Evolutionary conservation across 768 basidiomycete species (phyloP).

Genomic region (Strobilomyces confusus): DNA sequence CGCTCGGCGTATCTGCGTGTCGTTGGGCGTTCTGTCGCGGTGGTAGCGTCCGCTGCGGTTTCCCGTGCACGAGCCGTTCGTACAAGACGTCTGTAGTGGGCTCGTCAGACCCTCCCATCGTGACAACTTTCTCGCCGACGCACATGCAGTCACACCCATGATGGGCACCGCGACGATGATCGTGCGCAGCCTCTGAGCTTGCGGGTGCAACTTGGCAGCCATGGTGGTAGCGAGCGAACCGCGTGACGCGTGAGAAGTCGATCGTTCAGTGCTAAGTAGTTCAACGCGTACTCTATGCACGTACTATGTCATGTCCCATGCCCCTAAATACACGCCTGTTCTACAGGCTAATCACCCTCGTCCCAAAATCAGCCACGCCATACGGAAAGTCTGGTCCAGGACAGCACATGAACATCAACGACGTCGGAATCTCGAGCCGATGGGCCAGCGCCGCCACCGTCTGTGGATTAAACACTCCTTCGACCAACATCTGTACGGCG

Average conservation of each 20-base stretch:
- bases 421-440: constrained; percentile 45
- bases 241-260: neutral
- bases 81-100: constrained; percentile 55
- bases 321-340: no score
- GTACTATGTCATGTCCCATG: no score
- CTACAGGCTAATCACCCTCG: constrained; percentile 41
- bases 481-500: constrained; percentile 40
- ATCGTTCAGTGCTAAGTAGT: no score
- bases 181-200: constrained; percentile 43
- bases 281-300: no score
- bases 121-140: constrained; percentile 25
- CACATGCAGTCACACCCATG: constrained; percentile 61
- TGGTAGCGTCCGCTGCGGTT: constrained; percentile 42
- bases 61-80: constrained; percentile 55
- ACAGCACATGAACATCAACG: constrained; percentile 62
- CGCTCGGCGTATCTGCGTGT: constrained; percentile 5
- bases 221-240: constrained; percentile 7
- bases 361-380: constrained; percentile 47
- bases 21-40: neutral
- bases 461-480: constrained; percentile 41
- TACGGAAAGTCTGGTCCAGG: constrained; percentile 44
- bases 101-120: constrained; percentile 5
- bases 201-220: constrained; percentile 37
- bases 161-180: constrained; percentile 64
- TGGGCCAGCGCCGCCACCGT: constrained; percentile 48